Percentiles rank a stretch among this genome's conserved stretches.
These are phyloP conservation scores for Coemansia erecta DNA, from an alignment of 192 early-diverging fungal genomes.

Conservation along the genomic window DNA sequence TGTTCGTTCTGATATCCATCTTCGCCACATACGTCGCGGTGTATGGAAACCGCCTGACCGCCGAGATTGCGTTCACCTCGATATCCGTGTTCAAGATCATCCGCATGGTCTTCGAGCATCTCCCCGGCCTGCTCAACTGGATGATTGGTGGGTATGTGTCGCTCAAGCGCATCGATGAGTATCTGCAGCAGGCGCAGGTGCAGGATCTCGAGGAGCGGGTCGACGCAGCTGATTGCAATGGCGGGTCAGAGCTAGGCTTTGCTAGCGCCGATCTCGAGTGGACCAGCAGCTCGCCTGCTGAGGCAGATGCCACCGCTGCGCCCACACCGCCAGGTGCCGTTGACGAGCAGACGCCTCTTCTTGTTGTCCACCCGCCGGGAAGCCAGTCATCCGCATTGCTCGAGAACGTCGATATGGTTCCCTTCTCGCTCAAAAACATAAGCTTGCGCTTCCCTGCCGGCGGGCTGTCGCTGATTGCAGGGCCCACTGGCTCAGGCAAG, in stretches of 20 bases:
- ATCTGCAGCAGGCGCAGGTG: constrained; percentile 72
- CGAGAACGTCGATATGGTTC: not conserved
- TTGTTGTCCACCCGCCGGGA: not conserved
- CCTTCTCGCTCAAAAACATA: constrained; percentile 62
- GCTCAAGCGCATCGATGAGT: constrained; percentile 66
- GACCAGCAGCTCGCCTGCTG: constrained; percentile 6
- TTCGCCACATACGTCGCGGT: constrained; percentile 61
- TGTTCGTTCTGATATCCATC: constrained; percentile 61
- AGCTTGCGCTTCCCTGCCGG: constrained; percentile 65
- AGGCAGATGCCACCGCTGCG: not conserved
- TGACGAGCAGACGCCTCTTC: constrained; percentile 17
- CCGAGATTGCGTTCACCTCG: constrained; percentile 68
- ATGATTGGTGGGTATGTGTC: constrained; percentile 64
- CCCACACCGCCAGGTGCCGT: not conserved
- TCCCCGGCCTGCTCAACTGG: constrained; percentile 60
- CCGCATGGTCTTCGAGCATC: constrained; percentile 61
- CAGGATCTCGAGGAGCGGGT: constrained; percentile 48
- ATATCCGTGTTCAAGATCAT: constrained; percentile 70
- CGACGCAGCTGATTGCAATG: not conserved
- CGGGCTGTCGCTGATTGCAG: constrained; percentile 74
- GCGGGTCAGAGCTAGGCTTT: constrained; percentile 17
- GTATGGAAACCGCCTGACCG: constrained; percentile 57
- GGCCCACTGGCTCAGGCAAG: constrained; percentile 90
- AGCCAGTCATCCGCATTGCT: constrained; percentile 3
- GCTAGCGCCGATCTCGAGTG: constrained; percentile 38